Conservation (phyloP, 495 filamentous ascomycete genomes). For the Xylaria scruposa region DNA sequence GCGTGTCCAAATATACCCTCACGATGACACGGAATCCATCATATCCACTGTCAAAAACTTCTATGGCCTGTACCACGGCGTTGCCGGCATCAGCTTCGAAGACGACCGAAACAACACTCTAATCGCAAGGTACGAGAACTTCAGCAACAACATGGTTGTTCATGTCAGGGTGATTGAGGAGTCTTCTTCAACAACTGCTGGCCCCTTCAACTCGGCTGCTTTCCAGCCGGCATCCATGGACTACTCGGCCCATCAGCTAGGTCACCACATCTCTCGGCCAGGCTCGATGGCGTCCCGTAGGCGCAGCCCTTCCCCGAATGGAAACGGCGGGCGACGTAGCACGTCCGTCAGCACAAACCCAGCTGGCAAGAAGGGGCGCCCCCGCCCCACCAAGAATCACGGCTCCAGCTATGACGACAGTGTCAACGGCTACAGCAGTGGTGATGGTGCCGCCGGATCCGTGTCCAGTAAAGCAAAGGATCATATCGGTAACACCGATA, state of each 20-base stretch:
- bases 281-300: conserved; percentile 70
- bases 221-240: conserved; percentile 47
- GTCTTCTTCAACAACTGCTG: conserved; percentile 58
- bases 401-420: conserved; percentile 74
- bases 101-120: conserved; percentile 84
- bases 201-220: conserved; percentile 41
- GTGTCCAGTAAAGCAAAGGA: conserved; percentile 78
- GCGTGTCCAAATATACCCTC: conserved; percentile 87
- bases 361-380: conserved; percentile 65
- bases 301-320: conserved; percentile 83
- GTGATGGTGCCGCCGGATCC: conserved; percentile 76
- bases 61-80: conserved; percentile 81
- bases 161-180: conserved; percentile 86
- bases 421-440: conserved; percentile 76
- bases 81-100: conserved; percentile 86
- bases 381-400: conserved; percentile 73
- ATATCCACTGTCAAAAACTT: conserved; percentile 97
- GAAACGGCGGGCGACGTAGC: conserved; percentile 76
- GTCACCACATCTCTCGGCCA: conserved; percentile 68
- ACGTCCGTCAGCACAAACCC: conserved; percentile 67
- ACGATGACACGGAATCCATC: conserved; percentile 95
- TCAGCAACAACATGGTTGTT: conserved; percentile 85
- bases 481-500: conserved; percentile 89
- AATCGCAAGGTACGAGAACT: conserved; percentile 95
- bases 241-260: conserved; percentile 59